phyloP scores from a whole-genome alignment of 768 basidiomycete species.

The Clitopilus hobsonii region DNA sequence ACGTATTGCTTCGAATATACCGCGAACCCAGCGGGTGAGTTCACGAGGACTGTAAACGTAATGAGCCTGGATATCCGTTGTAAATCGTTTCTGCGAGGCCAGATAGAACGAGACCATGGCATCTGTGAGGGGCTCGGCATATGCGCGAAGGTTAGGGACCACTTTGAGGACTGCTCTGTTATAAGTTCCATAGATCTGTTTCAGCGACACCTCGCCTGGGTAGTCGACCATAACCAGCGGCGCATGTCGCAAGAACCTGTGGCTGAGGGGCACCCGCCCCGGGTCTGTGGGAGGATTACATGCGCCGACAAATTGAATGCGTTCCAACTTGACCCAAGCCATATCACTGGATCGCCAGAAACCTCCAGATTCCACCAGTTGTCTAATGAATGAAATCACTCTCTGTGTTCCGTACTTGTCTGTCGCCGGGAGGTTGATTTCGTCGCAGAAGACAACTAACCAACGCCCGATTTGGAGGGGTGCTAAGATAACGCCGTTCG shows the following conservation, averaged over 20 bases:
- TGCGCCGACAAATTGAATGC: slow-evolving; percentile 99
- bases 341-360: slow-evolving; percentile 94
- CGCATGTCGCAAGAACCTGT: slow-evolving; percentile 96
- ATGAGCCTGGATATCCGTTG: slow-evolving; percentile 95
- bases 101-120: slow-evolving; percentile 98
- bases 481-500: slow-evolving; percentile 94
- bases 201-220: slow-evolving; percentile 93
- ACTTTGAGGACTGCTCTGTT: slow-evolving; percentile 95
- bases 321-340: slow-evolving; percentile 95
- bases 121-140: slow-evolving; percentile 90
- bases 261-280: slow-evolving; percentile 95
- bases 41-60: slow-evolving; percentile 99
- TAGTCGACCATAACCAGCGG: slow-evolving; percentile 99
- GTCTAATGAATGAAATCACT: slow-evolving; percentile 97
- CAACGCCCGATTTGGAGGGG: slow-evolving; percentile 94
- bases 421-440: slow-evolving; percentile 94
- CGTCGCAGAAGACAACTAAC: slow-evolving; percentile 99
- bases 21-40: slow-evolving; percentile 94
- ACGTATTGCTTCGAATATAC: slow-evolving; percentile 94
- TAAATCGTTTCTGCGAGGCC: slow-evolving; percentile 91
- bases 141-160: slow-evolving; percentile 87
- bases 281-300: slow-evolving; percentile 99
- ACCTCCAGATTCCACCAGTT: slow-evolving; percentile 91
- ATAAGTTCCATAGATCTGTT: slow-evolving; percentile 98
- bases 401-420: slow-evolving; percentile 99